Evolutionary conservation across 2,329 filamentous ascomycete genomes (phyloP), one percentile per base, ranked within the genome.

Genomic region (Cryphonectria nitschkei): DNA sequence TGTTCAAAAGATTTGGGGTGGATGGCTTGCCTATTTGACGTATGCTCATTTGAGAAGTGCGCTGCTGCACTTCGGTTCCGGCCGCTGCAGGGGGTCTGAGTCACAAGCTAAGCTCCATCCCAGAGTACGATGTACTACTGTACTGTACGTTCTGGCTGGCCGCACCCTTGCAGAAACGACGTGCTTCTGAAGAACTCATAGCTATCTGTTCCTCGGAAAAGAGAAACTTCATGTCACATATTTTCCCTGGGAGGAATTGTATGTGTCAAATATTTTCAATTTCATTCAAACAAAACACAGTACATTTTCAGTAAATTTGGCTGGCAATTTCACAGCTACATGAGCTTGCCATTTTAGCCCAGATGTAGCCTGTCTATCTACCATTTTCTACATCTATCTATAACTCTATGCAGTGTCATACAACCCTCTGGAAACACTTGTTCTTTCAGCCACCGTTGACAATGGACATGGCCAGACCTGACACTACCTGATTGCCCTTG

Each of bases 31-130:
- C 46, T 54, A 68, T 65, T 72, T 70, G 70, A 72, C 41, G 68
- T 70, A 68, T 67, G 65, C 61, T 56, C 63, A 72, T 72, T 72
- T 61, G 58, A 72, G 62, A 65, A 62, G 68, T 56, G 62, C 66
- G 58, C 61, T 16, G 58, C 32, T n/a, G 63, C 63, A 46, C n/a
- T 58, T 16, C 11, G 26, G 13, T 58, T 26, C 54, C 32, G 54
- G 54, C 26, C 26, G 29, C 54, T 65, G 41, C 63, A 52, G 41
- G 26, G 39, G 43, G 26, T 29, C 29, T 65, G 41, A 50, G 63
- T 65, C 63, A 65, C 63, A 65, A 34, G 43, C 63, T 32, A 16
- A 50, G 11, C 63, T 29, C 22, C 13, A 14, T 58, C 29, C 16
- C 32, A 50, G 19, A n/a, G 46, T 11, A 34, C 34, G 1, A 34